Conservation (phyloP, 1,284 basidiomycete genomes). For the Pseudozyma sp. region DNA sequence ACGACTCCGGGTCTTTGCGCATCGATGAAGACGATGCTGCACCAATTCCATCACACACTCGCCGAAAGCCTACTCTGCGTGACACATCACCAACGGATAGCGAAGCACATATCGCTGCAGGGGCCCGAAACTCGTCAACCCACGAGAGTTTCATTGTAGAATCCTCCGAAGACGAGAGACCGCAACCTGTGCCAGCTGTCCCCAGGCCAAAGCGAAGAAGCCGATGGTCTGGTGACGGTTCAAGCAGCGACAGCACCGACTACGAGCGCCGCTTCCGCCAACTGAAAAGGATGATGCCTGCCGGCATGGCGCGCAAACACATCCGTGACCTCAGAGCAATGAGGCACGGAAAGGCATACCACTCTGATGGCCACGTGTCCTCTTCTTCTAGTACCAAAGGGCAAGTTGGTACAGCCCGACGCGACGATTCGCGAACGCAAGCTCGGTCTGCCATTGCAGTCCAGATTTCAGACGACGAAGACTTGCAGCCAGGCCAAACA, state of each 20-base stretch:
- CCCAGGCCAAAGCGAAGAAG: constrained; percentile 30
- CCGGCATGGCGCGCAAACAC: constrained; percentile 60
- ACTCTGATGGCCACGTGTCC: constrained; percentile 53
- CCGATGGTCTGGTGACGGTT: constrained; percentile 43
- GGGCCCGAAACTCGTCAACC: no score
- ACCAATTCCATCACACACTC: constrained; percentile 1
- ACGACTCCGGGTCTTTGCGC: constrained; percentile 6
- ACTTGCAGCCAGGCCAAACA: constrained; percentile 53
- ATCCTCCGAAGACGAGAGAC: constrained; percentile 43
- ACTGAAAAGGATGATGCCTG: constrained; percentile 66
- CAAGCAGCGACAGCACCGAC: constrained; percentile 57
- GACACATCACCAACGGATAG: constrained; percentile 21
- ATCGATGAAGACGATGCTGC: constrained; percentile 12
- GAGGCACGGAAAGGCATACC: constrained; percentile 63
- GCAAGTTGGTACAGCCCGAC: not conserved
- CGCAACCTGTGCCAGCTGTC: not conserved
- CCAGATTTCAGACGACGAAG: constrained; percentile 13
- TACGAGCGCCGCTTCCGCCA: constrained; percentile 63
- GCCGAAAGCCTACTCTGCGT: constrained; percentile 26
- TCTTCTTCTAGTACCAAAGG: constrained; percentile 21
- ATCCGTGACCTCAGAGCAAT: constrained; percentile 65
- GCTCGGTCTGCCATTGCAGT: not conserved
- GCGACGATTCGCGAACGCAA: not conserved
- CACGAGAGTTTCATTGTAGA: constrained; percentile 19
- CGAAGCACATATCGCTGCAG: not conserved